These are phyloP conservation scores for Syncephalastrum racemosum DNA, from an alignment of 371 early-diverging fungal species.

Conservation along the genomic window DNA sequence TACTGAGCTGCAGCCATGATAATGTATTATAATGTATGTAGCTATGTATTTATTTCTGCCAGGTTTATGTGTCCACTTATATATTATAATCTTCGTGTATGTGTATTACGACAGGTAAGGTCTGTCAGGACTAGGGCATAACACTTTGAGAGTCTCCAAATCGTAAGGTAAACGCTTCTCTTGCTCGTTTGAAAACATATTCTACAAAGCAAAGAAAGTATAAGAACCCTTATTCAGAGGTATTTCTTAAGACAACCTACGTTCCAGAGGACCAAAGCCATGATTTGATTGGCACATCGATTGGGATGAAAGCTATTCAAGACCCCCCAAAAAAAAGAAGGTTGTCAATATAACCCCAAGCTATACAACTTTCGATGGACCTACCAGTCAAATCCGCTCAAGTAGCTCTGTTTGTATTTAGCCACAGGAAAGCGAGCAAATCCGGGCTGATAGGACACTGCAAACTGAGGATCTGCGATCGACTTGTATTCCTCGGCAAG, in stretches of 20 bases:
- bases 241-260: slow-evolving; percentile 27
- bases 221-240: background rate
- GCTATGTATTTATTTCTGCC: too few relatives aligned
- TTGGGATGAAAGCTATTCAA: slow-evolving; percentile 66
- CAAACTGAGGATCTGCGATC: slow-evolving; percentile 41
- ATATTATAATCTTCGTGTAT: too few relatives aligned
- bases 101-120: slow-evolving; percentile 48
- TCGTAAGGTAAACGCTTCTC: slow-evolving; percentile 39
- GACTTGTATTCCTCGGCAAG: slow-evolving; percentile 51
- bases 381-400: slow-evolving; percentile 68
- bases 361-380: too few relatives aligned
- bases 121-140: slow-evolving; percentile 53
- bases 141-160: slow-evolving; percentile 33
- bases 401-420: slow-evolving; percentile 53
- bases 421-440: slow-evolving; percentile 56
- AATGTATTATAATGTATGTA: too few relatives aligned
- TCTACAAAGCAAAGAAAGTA: slow-evolving; percentile 24
- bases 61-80: too few relatives aligned
- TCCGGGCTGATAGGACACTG: slow-evolving; percentile 63
- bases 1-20: too few relatives aligned
- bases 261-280: slow-evolving; percentile 67
- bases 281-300: slow-evolving; percentile 59
- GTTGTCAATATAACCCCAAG: background rate
- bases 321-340: background rate
- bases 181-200: slow-evolving; percentile 51